Conservation (phyloP, 176 grass and related monocot species). For the Cenchrus americanus region DNA sequence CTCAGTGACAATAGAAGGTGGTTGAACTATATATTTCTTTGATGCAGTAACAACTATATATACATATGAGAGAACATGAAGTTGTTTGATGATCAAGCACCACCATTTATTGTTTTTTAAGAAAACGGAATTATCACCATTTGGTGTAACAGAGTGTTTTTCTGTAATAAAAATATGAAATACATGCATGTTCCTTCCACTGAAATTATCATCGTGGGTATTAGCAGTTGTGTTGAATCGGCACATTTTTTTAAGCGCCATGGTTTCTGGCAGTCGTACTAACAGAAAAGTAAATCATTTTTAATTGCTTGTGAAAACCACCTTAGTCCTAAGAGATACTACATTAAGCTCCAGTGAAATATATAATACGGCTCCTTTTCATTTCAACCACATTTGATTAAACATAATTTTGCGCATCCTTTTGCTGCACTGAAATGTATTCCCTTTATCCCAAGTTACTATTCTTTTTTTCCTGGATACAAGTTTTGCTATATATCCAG, state of each 20-base stretch:
- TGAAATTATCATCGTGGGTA: constrained; percentile 13
- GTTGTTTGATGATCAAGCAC: neutral
- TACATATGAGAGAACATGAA: neutral
- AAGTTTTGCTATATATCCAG: too few species aligned
- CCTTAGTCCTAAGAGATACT: neutral
- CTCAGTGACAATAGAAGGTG: constrained; percentile 16
- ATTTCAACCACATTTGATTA: too few species aligned
- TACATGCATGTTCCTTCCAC: constrained; percentile 1
- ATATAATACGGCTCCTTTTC: too few species aligned
- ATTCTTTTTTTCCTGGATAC: too few species aligned
- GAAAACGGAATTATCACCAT: too few species aligned
- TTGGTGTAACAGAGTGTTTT: neutral
- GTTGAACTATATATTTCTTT: neutral
- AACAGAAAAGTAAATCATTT: too few species aligned
- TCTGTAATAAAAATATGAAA: constrained; percentile 12
- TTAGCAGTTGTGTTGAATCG: too few species aligned
- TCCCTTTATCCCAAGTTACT: too few species aligned
- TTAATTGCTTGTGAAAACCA: neutral
- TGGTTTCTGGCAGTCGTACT: neutral
- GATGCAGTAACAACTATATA: neutral
- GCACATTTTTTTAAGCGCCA: too few species aligned
- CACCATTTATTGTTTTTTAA: too few species aligned
- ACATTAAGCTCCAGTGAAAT: neutral
- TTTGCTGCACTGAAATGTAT: too few species aligned
- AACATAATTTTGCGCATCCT: too few species aligned